Evolutionary conservation across 2,329 filamentous ascomycete genomes (phyloP), one percentile per base, ranked within the genome.

Genomic region (Hymenoscyphus fructigenus): DNA sequence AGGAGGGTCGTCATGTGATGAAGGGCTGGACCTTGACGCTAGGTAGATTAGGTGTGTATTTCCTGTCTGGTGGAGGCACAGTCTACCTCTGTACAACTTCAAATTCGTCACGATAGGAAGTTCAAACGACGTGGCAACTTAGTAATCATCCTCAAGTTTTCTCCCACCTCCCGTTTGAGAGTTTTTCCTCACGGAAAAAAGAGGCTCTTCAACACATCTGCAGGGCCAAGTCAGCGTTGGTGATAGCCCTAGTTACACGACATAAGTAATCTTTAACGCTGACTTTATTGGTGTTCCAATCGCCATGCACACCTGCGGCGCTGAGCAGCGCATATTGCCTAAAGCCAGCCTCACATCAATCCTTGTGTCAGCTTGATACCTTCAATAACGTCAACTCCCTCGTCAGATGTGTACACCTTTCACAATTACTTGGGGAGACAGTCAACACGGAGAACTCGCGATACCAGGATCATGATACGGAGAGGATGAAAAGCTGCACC

Each of bases 261-360:
- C 38, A 26, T 60, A 12, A 50, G 26, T 32, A 32, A 60, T 60
- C 38, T 60, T 41, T 26, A 50, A 28, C 23, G 17, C 55, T 17
- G 26, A 58, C 36, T 32, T n/a, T 20, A 64, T 59, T 64, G 62
- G 62, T 57, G 47, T 32, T 14, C 28, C 41, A 60, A 57, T 64
- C 62, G 62, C 62, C 44, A 60, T 64, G 62, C 62, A 60, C 57
- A 59, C 32, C 32, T 60, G 57, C 57, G 62, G 62, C 62, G 62
- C 62, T 63, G 56, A 63, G 56, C 28, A 53, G 38, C 56, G 61
- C 61, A 63, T 64, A 64, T 60, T 64, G 62, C 57, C 62, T 64
- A 64, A 60, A 64, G 44, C 36, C 34, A 59, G 57, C 62, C 62
- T 64, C 50, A 44, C 62, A 41, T 20, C 29, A 29, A 60, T 26